These are phyloP conservation scores for Diaporthe nobilis DNA, from an alignment of 2,329 filamentous ascomycete species.

Conservation along the genomic window DNA sequence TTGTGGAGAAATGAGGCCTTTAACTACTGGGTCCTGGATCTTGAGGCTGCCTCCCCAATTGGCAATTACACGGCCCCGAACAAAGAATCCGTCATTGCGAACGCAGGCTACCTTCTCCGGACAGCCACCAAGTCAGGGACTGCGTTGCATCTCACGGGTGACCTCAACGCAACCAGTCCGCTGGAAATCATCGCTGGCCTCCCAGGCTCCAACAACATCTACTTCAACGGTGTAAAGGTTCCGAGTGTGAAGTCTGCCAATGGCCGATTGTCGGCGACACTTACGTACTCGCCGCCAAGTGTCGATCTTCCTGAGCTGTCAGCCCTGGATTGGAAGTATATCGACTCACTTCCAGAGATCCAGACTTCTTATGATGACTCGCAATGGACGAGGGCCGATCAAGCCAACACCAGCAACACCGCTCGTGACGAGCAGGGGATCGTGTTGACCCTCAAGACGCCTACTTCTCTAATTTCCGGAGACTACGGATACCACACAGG, in stretches of 20 bases:
- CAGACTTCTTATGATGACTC: slow-evolving; percentile 76
- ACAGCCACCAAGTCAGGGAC: slow-evolving; percentile 68
- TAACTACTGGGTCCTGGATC: slow-evolving; percentile 76
- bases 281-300: slow-evolving; percentile 63
- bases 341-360: slow-evolving; percentile 81
- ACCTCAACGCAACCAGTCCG: slow-evolving; percentile 78
- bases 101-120: slow-evolving; percentile 75
- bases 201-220: slow-evolving; percentile 59
- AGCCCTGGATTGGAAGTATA: slow-evolving; percentile 74
- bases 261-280: slow-evolving; percentile 60
- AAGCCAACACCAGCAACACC: slow-evolving; percentile 70
- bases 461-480: slow-evolving; percentile 75
- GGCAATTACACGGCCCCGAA: slow-evolving; percentile 52
- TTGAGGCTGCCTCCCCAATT: slow-evolving; percentile 49
- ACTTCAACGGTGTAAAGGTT: slow-evolving; percentile 60
- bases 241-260: slow-evolving; percentile 35
- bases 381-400: slow-evolving; percentile 73
- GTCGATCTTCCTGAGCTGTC: slow-evolving; percentile 71
- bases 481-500: slow-evolving; percentile 84
- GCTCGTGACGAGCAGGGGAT: slow-evolving; percentile 53
- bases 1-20: slow-evolving; percentile 75
- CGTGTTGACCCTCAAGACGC: slow-evolving; percentile 65
- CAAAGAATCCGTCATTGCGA: slow-evolving; percentile 64
- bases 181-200: slow-evolving; percentile 79
- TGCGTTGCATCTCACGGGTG: slow-evolving; percentile 75